Evolutionary conservation across 2,329 filamentous ascomycete genomes (phyloP).

Genomic region (Lecanicillium sp.): DNA sequence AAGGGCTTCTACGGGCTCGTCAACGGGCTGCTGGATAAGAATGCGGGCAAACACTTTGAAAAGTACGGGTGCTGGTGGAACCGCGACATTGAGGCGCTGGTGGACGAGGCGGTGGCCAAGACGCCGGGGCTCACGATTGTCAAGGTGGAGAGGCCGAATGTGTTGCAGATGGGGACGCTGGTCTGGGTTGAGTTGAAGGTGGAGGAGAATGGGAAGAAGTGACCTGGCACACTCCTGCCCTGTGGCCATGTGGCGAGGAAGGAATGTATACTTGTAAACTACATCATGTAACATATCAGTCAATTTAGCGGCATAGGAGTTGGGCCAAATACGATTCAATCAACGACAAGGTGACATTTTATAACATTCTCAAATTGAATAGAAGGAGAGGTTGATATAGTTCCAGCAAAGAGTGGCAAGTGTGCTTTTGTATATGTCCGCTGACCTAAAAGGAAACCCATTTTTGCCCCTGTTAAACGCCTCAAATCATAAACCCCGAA

Average conservation of each 20-base stretch:
- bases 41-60: constrained; percentile 46
- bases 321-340: too few relatives aligned
- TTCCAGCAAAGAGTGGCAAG: constrained; percentile 4
- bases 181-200: constrained; percentile 50
- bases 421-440: constrained; percentile 2
- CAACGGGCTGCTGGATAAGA: constrained; percentile 48
- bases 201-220: constrained; percentile 7
- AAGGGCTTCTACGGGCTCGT: constrained; percentile 46
- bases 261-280: too few relatives aligned
- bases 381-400: background rate
- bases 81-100: constrained; percentile 49
- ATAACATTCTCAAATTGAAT: too few relatives aligned
- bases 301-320: too few relatives aligned
- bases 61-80: constrained; percentile 65
- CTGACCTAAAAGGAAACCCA: constrained; percentile 2
- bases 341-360: too few relatives aligned
- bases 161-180: constrained; percentile 49
- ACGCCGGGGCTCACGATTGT: constrained; percentile 51
- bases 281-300: too few relatives aligned
- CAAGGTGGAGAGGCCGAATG: constrained; percentile 41
- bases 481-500: background rate
- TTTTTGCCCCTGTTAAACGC: background rate
- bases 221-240: too few relatives aligned
- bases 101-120: constrained; percentile 37
- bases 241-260: background rate